Conservation (phyloP, 2,329 filamentous ascomycete genomes). For the Fonsecaea multimorphosa region DNA sequence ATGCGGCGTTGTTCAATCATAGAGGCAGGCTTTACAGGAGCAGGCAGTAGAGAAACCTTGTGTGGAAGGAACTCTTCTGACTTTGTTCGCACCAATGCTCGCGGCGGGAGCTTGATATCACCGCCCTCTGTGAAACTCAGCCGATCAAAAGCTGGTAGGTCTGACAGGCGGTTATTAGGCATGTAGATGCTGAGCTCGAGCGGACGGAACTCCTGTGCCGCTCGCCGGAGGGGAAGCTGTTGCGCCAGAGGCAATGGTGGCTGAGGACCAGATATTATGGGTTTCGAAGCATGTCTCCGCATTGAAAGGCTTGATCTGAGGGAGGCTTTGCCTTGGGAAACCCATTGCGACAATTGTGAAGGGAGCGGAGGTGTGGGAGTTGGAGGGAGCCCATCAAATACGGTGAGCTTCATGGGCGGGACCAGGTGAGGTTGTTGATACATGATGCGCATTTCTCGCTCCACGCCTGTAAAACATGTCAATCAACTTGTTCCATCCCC, state of each 20-base stretch:
- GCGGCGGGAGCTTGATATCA: constrained; percentile 44
- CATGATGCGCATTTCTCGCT: constrained; percentile 53
- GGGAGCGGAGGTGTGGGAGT: constrained; percentile 43
- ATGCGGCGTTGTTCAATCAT: constrained; percentile 37
- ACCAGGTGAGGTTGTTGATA: constrained; percentile 53
- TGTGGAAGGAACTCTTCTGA: constrained; percentile 36
- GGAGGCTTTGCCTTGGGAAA: constrained; percentile 49
- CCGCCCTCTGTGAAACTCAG: constrained; percentile 45
- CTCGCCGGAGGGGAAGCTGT: constrained; percentile 33
- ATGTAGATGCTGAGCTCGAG: constrained; percentile 56
- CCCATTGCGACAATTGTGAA: constrained; percentile 46
- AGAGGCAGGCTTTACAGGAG: constrained; percentile 33
- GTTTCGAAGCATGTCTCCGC: constrained; percentile 44
- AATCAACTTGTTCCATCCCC: background rate
- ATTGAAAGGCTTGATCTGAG: constrained; percentile 50
- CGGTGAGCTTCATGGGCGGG: constrained; percentile 53
- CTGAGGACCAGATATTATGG: constrained; percentile 50
- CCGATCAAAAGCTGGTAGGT: constrained; percentile 52
- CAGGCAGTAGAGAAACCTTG: constrained; percentile 29
- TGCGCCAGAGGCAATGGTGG: constrained; percentile 23
- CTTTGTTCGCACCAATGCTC: constrained; percentile 41
- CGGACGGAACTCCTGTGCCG: constrained; percentile 46
- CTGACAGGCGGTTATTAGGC: constrained; percentile 52
- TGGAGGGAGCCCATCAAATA: constrained; percentile 50
- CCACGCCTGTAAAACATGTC: constrained; percentile 42